Conservation (phyloP, 2,329 filamentous ascomycete species). For the Botryotinia narcissicola region DNA sequence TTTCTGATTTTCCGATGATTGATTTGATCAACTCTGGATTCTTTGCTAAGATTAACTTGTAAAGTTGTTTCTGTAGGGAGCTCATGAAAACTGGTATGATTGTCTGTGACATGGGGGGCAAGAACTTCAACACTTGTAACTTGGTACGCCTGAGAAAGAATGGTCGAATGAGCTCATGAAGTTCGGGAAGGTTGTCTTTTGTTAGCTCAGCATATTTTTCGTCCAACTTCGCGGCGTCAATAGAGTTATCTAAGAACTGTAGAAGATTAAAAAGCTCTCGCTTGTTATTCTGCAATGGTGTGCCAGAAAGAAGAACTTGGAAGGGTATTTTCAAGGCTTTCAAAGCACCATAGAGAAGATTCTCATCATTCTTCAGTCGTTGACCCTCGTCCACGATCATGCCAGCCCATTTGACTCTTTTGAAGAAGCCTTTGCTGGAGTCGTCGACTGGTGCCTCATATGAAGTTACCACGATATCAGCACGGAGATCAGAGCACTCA, state of each 20-base stretch:
- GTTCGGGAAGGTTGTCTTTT: slow-evolving; percentile 73
- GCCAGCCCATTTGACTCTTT: slow-evolving; percentile 75
- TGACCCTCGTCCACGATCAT: slow-evolving; percentile 95
- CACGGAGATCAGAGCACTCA: slow-evolving; percentile 65
- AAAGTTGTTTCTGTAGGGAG: slow-evolving; percentile 86
- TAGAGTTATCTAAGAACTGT: slow-evolving; percentile 77
- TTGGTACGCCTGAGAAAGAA: slow-evolving; percentile 78
- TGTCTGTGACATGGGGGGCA: slow-evolving; percentile 91
- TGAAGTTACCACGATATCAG: slow-evolving; percentile 91
- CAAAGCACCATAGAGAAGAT: slow-evolving; percentile 73
- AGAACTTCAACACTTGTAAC: slow-evolving; percentile 81
- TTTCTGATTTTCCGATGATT: slow-evolving; percentile 69
- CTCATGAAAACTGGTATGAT: slow-evolving; percentile 97
- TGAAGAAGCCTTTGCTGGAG: slow-evolving; percentile 63
- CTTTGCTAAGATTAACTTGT: slow-evolving; percentile 88
- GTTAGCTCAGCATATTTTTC: slow-evolving; percentile 74
- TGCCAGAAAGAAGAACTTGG: slow-evolving; percentile 80
- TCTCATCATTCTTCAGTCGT: slow-evolving; percentile 89
- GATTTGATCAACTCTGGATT: slow-evolving; percentile 85
- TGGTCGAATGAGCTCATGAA: slow-evolving; percentile 79
- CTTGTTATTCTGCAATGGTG: slow-evolving; percentile 92
- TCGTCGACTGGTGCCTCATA: slow-evolving; percentile 85
- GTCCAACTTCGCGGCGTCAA: slow-evolving; percentile 71
- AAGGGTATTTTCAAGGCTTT: slow-evolving; percentile 74
- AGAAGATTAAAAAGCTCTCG: slow-evolving; percentile 94